phyloP scores from a whole-genome alignment of 2,329 filamentous ascomycete genomes.

The Berkeleyomyces basicola region DNA sequence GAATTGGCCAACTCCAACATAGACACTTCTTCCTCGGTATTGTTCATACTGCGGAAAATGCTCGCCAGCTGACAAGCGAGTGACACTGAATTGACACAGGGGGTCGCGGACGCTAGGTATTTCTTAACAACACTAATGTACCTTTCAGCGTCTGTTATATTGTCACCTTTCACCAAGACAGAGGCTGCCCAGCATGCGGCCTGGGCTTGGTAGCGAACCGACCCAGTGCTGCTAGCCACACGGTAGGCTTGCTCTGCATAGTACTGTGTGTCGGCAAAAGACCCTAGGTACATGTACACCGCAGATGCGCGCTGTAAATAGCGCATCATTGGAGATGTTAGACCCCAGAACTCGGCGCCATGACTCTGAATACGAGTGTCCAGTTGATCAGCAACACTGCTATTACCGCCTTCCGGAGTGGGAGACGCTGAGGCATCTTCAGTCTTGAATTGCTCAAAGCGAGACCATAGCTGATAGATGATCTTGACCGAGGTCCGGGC shows the following conservation, averaged over 20 bases:
- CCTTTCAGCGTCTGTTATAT: slow-evolving; percentile 6
- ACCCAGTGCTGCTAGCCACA: slow-evolving; percentile 52
- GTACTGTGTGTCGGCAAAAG: slow-evolving; percentile 76
- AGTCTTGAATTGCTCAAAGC: slow-evolving; percentile 26
- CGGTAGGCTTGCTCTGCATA: slow-evolving; percentile 73
- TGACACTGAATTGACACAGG: slow-evolving; percentile 13
- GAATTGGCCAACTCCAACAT: slow-evolving; percentile 34
- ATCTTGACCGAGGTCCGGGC: slow-evolving; percentile 41
- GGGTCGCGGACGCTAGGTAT: slow-evolving; percentile 1
- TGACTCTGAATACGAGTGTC: slow-evolving; percentile 15
- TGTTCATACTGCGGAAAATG: slow-evolving; percentile 34
- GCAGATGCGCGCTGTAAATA: slow-evolving; percentile 57
- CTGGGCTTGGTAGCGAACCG: slow-evolving; percentile 40
- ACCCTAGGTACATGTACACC: slow-evolving; percentile 67
- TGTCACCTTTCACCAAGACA: slow-evolving; percentile 38
- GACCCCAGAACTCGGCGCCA: slow-evolving; percentile 56
- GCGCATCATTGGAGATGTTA: slow-evolving; percentile 57
- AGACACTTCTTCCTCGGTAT: slow-evolving; percentile 27
- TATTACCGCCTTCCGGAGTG: slow-evolving; percentile 16
- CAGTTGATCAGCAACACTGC: slow-evolving; percentile 15
- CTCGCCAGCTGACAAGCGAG: slow-evolving; percentile 40
- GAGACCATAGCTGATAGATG: slow-evolving; percentile 39
- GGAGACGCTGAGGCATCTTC: slow-evolving; percentile 16
- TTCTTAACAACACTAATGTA: slow-evolving; percentile 8
- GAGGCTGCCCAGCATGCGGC: slow-evolving; percentile 38